Conservation (phyloP, 108 stramenopile genomes). For the Nitzschia sp. region DNA sequence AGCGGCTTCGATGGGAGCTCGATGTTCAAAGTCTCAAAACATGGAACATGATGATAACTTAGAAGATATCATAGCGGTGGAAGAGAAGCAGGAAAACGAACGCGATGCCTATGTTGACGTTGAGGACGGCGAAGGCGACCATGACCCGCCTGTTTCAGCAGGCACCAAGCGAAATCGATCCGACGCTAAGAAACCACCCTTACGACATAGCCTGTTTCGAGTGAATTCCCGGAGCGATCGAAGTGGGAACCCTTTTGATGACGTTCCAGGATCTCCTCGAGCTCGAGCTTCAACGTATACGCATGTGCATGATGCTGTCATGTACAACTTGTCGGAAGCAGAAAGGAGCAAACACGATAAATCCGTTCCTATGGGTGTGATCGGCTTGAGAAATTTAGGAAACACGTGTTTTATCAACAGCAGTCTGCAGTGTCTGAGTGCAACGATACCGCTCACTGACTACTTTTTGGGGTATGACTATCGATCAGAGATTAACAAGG, state of each 20-base stretch:
- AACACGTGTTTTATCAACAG: slow-evolving; percentile 98
- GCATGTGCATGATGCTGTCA: slow-evolving; percentile 50
- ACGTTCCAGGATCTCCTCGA: slow-evolving; percentile 18
- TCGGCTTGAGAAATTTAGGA: slow-evolving; percentile 93
- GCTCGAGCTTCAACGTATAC: slow-evolving; percentile 48
- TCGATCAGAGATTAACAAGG: slow-evolving; percentile 82
- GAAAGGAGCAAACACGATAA: slow-evolving; percentile 36
- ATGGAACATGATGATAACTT: slow-evolving; percentile 18
- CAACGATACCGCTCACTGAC: slow-evolving; percentile 88
- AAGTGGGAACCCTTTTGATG: background rate
- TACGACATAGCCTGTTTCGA: slow-evolving; percentile 20
- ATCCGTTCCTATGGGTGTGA: slow-evolving; percentile 61
- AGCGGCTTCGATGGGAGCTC: slow-evolving; percentile 8
- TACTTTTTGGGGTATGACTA: slow-evolving; percentile 89
- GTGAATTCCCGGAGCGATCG: slow-evolving; percentile 24
- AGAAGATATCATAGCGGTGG: background rate
- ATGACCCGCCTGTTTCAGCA: background rate
- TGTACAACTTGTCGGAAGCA: slow-evolving; percentile 37
- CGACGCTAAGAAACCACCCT: slow-evolving; percentile 4
- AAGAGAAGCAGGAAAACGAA: background rate
- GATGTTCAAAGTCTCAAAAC: slow-evolving; percentile 4
- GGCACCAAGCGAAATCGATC: slow-evolving; percentile 20
- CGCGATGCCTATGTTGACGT: background rate
- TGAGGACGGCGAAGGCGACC: background rate
- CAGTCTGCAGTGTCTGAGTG: slow-evolving; percentile 86